Conservation (phyloP, 139 green algal genomes). For the Ulvella scutata region DNA sequence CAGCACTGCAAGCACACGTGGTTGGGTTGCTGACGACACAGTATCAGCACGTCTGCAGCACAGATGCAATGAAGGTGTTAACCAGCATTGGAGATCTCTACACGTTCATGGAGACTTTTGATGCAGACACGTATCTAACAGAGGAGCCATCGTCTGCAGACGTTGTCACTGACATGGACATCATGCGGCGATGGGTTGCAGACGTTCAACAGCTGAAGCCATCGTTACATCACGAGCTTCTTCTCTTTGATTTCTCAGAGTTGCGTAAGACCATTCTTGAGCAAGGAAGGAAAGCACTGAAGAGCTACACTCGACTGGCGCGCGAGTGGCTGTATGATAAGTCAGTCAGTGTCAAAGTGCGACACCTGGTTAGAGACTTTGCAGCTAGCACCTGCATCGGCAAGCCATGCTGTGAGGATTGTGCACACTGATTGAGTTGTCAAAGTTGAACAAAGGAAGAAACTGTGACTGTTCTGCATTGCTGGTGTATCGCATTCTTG, state of each 20-base stretch:
- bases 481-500: too few species aligned
- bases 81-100: not conserved
- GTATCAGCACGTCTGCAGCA: not conserved
- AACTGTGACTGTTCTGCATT: too few species aligned
- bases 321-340: not conserved
- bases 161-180: not conserved
- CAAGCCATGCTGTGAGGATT: too few species aligned
- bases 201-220: not conserved
- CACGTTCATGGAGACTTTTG: constrained; percentile 1
- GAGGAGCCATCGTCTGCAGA: not conserved
- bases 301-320: not conserved
- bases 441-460: too few species aligned
- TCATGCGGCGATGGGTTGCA: not conserved
- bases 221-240: not conserved
- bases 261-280: not conserved
- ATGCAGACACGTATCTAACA: not conserved
- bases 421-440: too few species aligned
- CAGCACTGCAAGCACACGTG: not conserved
- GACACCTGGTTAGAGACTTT: too few species aligned
- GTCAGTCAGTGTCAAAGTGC: not conserved
- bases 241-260: not conserved
- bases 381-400: too few species aligned
- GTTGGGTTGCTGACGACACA: not conserved
- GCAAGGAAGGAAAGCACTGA: not conserved
- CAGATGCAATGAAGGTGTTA: not conserved